Conservation (phyloP, 371 early-diverging fungal species). For the Actinomucor elegans region DNA sequence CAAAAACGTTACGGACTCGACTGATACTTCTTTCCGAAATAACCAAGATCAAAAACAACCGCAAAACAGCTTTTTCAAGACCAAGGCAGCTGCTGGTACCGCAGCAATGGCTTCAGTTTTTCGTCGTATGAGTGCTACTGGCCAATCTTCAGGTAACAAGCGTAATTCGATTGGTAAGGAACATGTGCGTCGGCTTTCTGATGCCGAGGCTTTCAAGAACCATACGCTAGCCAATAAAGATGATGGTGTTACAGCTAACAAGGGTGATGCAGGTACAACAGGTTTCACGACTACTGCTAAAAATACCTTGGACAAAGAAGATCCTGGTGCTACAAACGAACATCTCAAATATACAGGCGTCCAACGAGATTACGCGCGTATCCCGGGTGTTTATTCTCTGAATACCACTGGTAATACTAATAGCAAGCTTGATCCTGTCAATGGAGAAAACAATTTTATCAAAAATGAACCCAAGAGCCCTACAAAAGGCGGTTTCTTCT, state of each 20-base stretch:
- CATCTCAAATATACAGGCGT: neutral
- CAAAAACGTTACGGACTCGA: no score
- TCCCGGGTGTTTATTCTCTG: neutral
- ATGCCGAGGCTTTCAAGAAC: conserved; percentile 10
- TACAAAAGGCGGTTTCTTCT: neutral
- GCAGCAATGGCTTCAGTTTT: neutral
- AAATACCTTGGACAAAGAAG: neutral
- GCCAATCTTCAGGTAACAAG: neutral
- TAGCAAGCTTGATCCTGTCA: neutral
- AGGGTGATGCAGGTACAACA: neutral
- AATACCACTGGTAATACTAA: neutral
- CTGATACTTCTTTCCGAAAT: neutral
- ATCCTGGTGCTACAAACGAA: neutral
- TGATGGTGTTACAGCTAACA: neutral
- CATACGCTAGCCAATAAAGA: neutral
- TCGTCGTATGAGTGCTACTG: conserved; percentile 1
- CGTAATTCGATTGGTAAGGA: no score
- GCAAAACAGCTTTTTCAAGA: neutral
- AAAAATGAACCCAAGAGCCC: neutral
- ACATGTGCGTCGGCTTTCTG: conserved; percentile 7
- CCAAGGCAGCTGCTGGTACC: no score
- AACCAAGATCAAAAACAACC: neutral
- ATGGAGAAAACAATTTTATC: neutral
- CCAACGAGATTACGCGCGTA: neutral
- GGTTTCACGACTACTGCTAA: neutral